Percentiles rank a stretch among this genome's conserved stretches.
These are phyloP conservation scores for Ajuga reptans DNA, from an alignment of 305 asterid genomes.

Conservation along the genomic window DNA sequence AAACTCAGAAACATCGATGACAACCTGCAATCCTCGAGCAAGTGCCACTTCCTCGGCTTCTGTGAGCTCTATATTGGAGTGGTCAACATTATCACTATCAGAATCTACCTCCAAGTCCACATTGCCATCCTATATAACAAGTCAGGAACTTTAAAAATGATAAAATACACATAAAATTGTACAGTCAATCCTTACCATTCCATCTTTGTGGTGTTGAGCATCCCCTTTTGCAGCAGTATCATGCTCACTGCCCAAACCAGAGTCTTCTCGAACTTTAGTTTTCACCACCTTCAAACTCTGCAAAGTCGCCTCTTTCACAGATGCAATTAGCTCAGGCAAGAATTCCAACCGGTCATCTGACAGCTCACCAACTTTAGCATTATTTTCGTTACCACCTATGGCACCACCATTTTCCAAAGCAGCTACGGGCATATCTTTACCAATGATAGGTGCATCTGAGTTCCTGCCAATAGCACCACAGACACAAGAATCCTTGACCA, in stretches of 20 bases:
- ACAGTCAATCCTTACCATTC: conserved; percentile 40
- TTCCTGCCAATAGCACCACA: conserved; percentile 23
- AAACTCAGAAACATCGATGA: conserved; percentile 14
- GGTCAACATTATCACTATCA: conserved; percentile 53
- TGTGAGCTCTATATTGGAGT: conserved; percentile 74
- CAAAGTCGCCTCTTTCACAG: conserved; percentile 53
- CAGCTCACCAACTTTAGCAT: conserved; percentile 20
- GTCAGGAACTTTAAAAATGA: conserved; percentile 1
- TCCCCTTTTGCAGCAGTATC: conserved; percentile 32
- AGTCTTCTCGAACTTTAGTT: conserved; percentile 39
- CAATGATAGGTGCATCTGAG: conserved; percentile 26
- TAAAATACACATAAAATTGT: neutral
- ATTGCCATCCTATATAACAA: conserved; percentile 45
- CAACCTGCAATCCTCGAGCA: conserved; percentile 87
- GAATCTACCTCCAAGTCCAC: conserved; percentile 62
- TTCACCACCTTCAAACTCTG: conserved; percentile 51
- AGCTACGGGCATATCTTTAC: conserved; percentile 17
- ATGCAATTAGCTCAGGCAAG: conserved; percentile 59
- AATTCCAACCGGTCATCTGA: conserved; percentile 40
- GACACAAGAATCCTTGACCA: conserved; percentile 28
- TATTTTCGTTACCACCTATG: conserved; percentile 26
- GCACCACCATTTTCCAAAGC: conserved; percentile 27
- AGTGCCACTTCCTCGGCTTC: conserved; percentile 93
- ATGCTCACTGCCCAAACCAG: conserved; percentile 27
- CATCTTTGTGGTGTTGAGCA: conserved; percentile 44